phyloP scores from a whole-genome alignment of 495 filamentous ascomycete genomes.

The Aspergillus heteromorphus region DNA sequence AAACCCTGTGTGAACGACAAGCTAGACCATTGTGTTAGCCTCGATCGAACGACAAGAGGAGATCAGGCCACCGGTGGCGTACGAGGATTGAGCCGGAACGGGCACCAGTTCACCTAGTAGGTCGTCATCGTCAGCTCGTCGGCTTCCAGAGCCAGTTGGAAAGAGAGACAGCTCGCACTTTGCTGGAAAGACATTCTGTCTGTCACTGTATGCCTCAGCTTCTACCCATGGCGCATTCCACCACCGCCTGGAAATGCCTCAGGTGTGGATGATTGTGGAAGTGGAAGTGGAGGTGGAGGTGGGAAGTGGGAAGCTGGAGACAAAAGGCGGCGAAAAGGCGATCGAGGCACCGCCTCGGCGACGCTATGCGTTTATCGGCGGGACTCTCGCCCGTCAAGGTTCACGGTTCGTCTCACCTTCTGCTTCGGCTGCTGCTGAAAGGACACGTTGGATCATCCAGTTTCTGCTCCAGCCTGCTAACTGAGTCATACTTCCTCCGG shows the following conservation, averaged over 20 bases:
- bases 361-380: background rate
- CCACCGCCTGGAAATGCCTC: background rate
- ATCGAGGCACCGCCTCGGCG: background rate
- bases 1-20: conserved; percentile 91
- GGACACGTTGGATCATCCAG: background rate
- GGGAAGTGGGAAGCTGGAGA: background rate
- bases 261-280: background rate
- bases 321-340: background rate
- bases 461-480: no score
- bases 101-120: conserved; percentile 28
- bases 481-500: background rate
- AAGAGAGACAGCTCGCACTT: conserved; percentile 9
- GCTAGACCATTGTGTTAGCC: conserved; percentile 34
- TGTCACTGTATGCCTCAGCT: conserved; percentile 22
- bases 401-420: background rate
- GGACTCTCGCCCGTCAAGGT: background rate
- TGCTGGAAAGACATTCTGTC: conserved; percentile 39
- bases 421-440: background rate
- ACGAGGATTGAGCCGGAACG: conserved; percentile 46
- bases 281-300: no score
- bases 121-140: conserved; percentile 15
- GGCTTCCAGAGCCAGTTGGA: background rate
- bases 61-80: conserved; percentile 14
- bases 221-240: conserved; percentile 24
- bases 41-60: background rate